A percentile compares a stretch with the other conserved stretches of the same genome.
Evolutionary conservation across 306 rosid species (phyloP).

Genomic region (Hippophae tibetana): DNA sequence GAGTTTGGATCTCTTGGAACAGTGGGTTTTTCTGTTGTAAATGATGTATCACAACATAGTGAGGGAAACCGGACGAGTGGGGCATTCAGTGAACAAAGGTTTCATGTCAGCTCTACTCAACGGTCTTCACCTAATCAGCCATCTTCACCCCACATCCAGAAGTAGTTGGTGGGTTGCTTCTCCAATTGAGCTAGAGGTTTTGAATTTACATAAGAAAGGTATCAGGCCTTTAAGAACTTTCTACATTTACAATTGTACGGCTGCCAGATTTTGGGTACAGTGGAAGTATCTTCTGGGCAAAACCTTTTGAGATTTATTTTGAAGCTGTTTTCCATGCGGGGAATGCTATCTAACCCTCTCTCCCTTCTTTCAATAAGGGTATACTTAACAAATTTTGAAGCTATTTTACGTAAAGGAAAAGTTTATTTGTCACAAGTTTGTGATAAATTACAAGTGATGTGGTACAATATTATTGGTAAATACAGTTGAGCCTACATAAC

Average conservation of each 20-base stretch:
- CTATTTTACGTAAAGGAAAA: no score
- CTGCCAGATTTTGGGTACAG: conserved; percentile 3
- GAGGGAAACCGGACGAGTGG: conserved; percentile 53
- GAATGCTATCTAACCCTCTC: neutral
- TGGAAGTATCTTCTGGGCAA: conserved; percentile 3
- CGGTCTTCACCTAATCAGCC: conserved; percentile 79
- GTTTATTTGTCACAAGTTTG: no score
- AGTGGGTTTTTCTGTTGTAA: conserved; percentile 51
- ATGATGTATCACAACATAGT: conserved; percentile 48
- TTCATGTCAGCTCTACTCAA: conserved; percentile 56
- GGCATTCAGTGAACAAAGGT: conserved; percentile 64
- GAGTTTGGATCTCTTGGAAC: conserved; percentile 92
- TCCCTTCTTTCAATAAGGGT: neutral
- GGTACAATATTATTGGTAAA: no score
- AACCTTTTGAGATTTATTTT: neutral
- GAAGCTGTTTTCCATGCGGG: neutral
- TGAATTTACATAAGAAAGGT: conserved; percentile 3
- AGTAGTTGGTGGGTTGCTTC: conserved; percentile 36
- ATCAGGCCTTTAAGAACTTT: neutral
- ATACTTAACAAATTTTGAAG: neutral
- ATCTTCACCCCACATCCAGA: conserved; percentile 65
- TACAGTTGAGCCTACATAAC: no score
- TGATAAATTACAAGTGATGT: no score
- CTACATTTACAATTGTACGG: neutral
- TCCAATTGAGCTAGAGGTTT: conserved; percentile 14